Base-by-base conservation (phyloP, 306 rosid species). In the Lathyrus tuberosus region DNA sequence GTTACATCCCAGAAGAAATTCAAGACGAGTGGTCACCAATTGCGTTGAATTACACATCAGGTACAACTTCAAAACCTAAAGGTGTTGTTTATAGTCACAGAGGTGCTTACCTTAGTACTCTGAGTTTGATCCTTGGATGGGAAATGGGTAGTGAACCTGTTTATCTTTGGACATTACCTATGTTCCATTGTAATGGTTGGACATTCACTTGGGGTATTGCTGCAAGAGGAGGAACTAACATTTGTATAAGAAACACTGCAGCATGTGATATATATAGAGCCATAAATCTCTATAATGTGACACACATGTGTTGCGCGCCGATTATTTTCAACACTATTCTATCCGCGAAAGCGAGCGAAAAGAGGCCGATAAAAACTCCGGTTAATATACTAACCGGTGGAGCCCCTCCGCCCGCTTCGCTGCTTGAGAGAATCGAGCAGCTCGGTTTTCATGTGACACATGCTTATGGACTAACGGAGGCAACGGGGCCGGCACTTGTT, bases 141-240 rank as follows among this genome's bases (percentile, higher is more conserved):
- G 94, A 90, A 67, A 87, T 93, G 91, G 91, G 91, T 1, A 72
- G 35, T 8, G 89, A 85, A 9, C 98, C 98, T 0, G 88, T 90
- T 0, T 90, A 90, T 30, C 68, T 93, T 0, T 93, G 98, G 98
- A 86, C 96, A 4, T 88, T 93, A 0, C 98, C 98, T 0, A 90
- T 93, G 97, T 93, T 93, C 82, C 98, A 93, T 11, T 93, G 98
- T 51, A 93, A 93, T 38, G 98, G 98, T 0, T 93, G 98, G 98
- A 93, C 98, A 16, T 93, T 93, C 85, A 82, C 97, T 0, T 93
- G 98, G 98, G 98, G 98, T 0, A 80, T 88, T 8, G 98, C 97
- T 0, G 98, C 98, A 0, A 90, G 98, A 0, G 98, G 98, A 0
- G 98, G 98, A 0, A 90, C 97, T 1, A 93, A 88, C 12, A 67